Base-by-base conservation (phyloP, 805 yeast genomes). In the Candida sithepensis region DNA sequence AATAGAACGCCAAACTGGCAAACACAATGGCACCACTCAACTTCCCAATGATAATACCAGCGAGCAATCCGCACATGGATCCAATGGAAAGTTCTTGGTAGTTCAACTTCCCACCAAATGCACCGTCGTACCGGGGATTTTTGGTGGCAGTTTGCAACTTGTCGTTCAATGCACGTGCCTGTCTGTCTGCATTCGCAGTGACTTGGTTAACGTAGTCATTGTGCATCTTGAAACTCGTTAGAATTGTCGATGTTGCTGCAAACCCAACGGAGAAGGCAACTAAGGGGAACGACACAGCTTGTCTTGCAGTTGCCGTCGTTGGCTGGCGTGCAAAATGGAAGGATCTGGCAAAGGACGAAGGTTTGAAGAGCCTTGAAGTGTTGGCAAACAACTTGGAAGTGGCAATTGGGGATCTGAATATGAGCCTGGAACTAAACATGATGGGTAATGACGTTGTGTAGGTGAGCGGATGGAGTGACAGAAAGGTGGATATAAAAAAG, bases 21-120 rank as follows among this genome's bases (percentile, higher is more conserved):
- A 76, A 69, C 37, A 80, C 80, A 30, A 84, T 66, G 24, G 79
- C 70, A 18, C 78, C 69, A 48, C 81, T 73, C 48, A 84, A 66
- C 57, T 81, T 81, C 18, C 88, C 88, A n/a, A 76, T 72, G 28
- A 82, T 66, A 20, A 79, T 68, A 1, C 89, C 89, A 44, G 77
- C 54, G 32, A 78, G 69, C 47, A 82, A 67, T 0, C 89, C 88
- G 7, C 79, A 68, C 58, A 83, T 68, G 1, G 85, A 79, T 5
- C 89, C 89, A 48, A 81, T 64, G 14, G 86, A 74, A 56, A 84
- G 67, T 56, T 84, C 85, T 55, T 76, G 75, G 58, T 83, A 84
- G 64, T 79, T 77, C 52, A 82, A 65, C 47, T 68, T 69, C 0
- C 77, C 77, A n/a, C 70, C 70, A 45, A 78, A 66, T 0, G 71